Conservation (phyloP, 2,329 filamentous ascomycete species). For the Arthrobotrys iridis region DNA sequence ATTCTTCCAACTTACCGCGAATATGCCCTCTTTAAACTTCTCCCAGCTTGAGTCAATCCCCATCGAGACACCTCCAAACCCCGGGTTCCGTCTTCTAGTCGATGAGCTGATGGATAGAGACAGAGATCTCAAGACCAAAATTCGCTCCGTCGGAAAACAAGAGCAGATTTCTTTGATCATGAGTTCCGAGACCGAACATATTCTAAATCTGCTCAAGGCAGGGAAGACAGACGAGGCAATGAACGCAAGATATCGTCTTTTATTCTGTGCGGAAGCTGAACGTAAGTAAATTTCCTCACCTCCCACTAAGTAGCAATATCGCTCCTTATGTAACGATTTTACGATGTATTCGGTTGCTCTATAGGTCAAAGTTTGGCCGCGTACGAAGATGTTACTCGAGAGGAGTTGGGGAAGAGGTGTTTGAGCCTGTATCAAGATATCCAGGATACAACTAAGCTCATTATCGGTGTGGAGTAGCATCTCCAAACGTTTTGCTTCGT, state of each 20-base stretch:
- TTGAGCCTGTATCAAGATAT: background rate
- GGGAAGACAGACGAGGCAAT: conserved; percentile 19
- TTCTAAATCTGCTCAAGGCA: conserved; percentile 4
- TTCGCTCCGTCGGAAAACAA: background rate
- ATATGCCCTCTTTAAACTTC: background rate
- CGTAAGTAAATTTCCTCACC: background rate
- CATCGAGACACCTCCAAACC: background rate
- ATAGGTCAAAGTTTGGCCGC: conserved; percentile 1
- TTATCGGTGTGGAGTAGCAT: background rate
- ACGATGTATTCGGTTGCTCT: too few species aligned
- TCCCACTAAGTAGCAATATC: background rate
- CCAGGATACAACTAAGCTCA: background rate
- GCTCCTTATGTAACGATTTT: too few species aligned
- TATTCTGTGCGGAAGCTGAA: conserved; percentile 38
- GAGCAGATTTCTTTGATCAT: conserved; percentile 19
- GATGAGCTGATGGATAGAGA: background rate
- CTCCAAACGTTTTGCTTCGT: too few species aligned
- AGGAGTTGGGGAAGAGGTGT: background rate
- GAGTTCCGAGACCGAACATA: conserved; percentile 20
- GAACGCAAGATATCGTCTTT: conserved; percentile 11
- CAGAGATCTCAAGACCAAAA: background rate
- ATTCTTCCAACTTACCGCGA: background rate
- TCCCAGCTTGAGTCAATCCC: background rate
- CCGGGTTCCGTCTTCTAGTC: background rate
- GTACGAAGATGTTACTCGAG: background rate